phyloP scores from a whole-genome alignment of 805 yeast genomes.

The Debaryomyces prosopidis region DNA sequence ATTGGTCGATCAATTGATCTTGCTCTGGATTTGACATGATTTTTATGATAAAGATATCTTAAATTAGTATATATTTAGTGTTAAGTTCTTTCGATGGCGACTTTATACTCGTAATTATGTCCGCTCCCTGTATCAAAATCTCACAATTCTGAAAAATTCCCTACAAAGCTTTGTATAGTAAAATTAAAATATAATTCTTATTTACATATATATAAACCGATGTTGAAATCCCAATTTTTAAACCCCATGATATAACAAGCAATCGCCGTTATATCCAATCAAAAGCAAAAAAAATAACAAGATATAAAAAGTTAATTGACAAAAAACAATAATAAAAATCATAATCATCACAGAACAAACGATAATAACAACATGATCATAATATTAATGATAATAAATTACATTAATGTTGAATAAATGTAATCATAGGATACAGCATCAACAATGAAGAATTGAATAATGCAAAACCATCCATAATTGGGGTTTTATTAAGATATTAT shows the following conservation, averaged over 20 bases:
- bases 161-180: neutral
- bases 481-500: slow-evolving; percentile 5
- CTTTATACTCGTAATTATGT: neutral
- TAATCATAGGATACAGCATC: slow-evolving; percentile 38
- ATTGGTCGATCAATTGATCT: slow-evolving; percentile 29
- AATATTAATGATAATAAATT: slow-evolving; percentile 18
- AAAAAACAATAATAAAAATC: slow-evolving; percentile 13
- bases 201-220: slow-evolving; percentile 32
- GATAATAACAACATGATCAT: slow-evolving; percentile 20
- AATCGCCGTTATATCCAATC: slow-evolving; percentile 10
- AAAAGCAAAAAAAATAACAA: slow-evolving; percentile 11
- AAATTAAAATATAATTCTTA: slow-evolving; percentile 8
- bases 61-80: too few species aligned
- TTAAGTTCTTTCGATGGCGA: slow-evolving; percentile 11
- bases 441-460: slow-evolving; percentile 44
- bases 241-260: slow-evolving; percentile 28
- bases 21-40: slow-evolving; percentile 18
- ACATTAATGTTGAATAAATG: slow-evolving; percentile 54
- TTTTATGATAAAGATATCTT: neutral
- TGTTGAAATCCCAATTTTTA: slow-evolving; percentile 50
- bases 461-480: slow-evolving; percentile 21
- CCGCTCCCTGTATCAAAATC: slow-evolving; percentile 1
- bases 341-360: slow-evolving; percentile 14
- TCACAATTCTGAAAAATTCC: neutral
- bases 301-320: slow-evolving; percentile 7